Conservation (phyloP, 768 basidiomycete genomes). For the Amanita jacksonii region DNA sequence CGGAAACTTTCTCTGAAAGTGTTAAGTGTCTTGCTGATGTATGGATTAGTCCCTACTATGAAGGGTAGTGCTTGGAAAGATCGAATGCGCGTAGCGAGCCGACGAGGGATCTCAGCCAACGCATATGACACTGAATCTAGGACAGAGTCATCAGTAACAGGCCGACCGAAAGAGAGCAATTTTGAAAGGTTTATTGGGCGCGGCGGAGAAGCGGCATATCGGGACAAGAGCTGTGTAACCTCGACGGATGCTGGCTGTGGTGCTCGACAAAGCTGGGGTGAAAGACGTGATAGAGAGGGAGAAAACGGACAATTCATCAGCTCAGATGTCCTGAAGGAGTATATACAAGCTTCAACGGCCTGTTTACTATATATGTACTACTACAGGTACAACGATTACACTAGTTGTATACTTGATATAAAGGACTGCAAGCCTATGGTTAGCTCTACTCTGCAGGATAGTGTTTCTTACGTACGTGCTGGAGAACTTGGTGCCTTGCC, state of each 20-base stretch:
- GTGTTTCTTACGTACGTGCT: conserved; percentile 60
- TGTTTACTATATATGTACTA: conserved; percentile 5
- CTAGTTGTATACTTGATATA: conserved; percentile 95
- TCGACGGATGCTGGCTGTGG: conserved; percentile 35
- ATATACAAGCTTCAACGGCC: neutral
- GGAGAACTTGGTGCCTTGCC: conserved; percentile 97
- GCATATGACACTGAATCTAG: conserved; percentile 68
- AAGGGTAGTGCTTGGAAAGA: conserved; percentile 72
- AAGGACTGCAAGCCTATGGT: conserved; percentile 38
- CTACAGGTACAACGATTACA: conserved; percentile 9
- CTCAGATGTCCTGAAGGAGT: too few relatives aligned
- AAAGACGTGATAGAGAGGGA: conserved; percentile 8
- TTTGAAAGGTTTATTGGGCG: conserved; percentile 63
- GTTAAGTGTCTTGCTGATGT: conserved; percentile 61
- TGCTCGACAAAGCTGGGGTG: conserved; percentile 10
- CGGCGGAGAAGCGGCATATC: conserved; percentile 54
- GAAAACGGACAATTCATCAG: too few relatives aligned
- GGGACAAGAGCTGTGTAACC: conserved; percentile 48
- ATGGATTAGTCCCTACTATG: conserved; percentile 86
- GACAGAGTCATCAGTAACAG: conserved; percentile 60
- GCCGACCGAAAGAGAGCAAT: conserved; percentile 67
- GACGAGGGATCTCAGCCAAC: conserved; percentile 66
- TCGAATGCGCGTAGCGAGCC: conserved; percentile 65
- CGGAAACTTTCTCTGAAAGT: conserved; percentile 64
- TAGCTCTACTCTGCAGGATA: conserved; percentile 7